phyloP scores from a whole-genome alignment of 2,329 filamentous ascomycete genomes.

The Monilinia fructicola region DNA sequence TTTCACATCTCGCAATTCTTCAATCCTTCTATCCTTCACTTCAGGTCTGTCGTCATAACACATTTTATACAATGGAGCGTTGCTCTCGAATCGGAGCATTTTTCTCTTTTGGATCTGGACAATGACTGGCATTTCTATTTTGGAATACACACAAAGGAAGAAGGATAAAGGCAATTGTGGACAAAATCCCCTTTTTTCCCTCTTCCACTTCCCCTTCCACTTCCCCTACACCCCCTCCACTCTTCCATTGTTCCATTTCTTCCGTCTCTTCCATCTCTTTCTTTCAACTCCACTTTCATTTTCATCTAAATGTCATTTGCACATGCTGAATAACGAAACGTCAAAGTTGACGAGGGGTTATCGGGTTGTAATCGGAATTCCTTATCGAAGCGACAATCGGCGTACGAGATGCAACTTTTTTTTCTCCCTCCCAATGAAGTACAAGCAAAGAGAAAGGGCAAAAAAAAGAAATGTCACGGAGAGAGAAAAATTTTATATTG shows the following conservation, averaged over 20 bases:
- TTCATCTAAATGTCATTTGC: constrained; percentile 19
- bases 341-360: constrained; percentile 37
- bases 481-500: constrained; percentile 6
- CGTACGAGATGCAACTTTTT: constrained; percentile 23
- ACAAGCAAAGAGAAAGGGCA: constrained; percentile 12
- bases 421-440: constrained; percentile 18
- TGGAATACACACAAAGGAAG: not conserved
- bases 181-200: not conserved
- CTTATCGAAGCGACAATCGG: constrained; percentile 38
- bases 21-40: constrained; percentile 8
- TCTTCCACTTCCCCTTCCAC: not conserved
- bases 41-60: constrained; percentile 3
- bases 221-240: not conserved
- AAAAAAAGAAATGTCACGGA: constrained; percentile 13
- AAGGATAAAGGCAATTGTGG: constrained; percentile 4
- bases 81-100: not conserved
- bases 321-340: constrained; percentile 25
- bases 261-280: not conserved
- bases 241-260: not conserved
- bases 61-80: not conserved
- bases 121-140: not conserved
- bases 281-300: constrained; percentile 15
- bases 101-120: not conserved
- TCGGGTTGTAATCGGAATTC: constrained; percentile 28
- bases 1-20: constrained; percentile 24